phyloP scores from a whole-genome alignment of 1,139 yeast genomes.

The Geotrichum carabidarum region DNA sequence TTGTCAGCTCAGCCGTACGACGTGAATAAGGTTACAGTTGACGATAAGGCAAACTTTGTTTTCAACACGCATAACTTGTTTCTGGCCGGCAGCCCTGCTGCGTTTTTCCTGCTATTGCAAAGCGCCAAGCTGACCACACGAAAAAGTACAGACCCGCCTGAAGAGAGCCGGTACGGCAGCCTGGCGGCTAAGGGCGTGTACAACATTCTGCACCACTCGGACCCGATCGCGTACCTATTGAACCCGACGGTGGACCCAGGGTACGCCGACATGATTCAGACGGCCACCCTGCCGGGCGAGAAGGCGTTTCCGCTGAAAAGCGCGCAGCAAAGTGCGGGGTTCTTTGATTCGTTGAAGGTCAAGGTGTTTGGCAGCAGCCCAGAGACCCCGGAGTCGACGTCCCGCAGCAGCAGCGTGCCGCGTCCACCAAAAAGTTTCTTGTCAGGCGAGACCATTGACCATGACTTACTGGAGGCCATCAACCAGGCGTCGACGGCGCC shows the following conservation, averaged over 20 bases:
- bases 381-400: background rate
- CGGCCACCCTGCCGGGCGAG: slow-evolving; percentile 31
- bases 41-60: slow-evolving; percentile 35
- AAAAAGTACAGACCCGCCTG: background rate
- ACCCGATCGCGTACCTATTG: slow-evolving; percentile 39
- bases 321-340: slow-evolving; percentile 3
- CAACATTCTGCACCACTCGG: slow-evolving; percentile 41
- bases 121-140: slow-evolving; percentile 31
- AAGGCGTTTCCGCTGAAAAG: slow-evolving; percentile 24
- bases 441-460: background rate
- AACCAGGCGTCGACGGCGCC: background rate
- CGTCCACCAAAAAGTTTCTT: background rate
- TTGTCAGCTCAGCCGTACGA: slow-evolving; percentile 53
- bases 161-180: slow-evolving; percentile 35
- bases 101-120: slow-evolving; percentile 52
- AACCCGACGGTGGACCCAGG: slow-evolving; percentile 39
- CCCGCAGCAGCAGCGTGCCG: slow-evolving; percentile 1
- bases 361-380: slow-evolving; percentile 5
- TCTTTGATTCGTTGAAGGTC: slow-evolving; percentile 4
- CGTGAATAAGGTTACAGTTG: slow-evolving; percentile 9
- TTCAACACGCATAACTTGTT: slow-evolving; percentile 74
- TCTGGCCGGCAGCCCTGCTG: slow-evolving; percentile 85
- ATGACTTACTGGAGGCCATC: background rate
- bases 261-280: slow-evolving; percentile 29
- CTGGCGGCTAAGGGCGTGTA: slow-evolving; percentile 39